Evolutionary conservation across 805 yeast genomes (phyloP), one percentile per base, ranked within the genome.

Genomic region (Suhomyces vadensis): DNA sequence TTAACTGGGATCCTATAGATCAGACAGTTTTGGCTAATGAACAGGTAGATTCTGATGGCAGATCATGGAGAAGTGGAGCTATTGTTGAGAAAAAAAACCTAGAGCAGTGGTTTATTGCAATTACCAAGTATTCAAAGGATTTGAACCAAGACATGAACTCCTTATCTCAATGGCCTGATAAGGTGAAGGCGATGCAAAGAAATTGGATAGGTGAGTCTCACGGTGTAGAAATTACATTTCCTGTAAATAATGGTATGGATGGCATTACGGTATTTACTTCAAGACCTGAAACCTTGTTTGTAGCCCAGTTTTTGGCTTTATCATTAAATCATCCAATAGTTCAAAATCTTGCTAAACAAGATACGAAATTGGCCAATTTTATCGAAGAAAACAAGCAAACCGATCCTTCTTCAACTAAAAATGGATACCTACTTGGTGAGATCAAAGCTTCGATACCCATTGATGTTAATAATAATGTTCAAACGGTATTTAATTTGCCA

Each of bases 1-100:
- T 94, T 47, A 94, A 94, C 59, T 94, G 99, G 99, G 99, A 94
- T 64, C 99, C 99, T 0, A 79, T 94, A 0, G 99, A 94, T 56
- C 79, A 85, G 51, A 94, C 99, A 0, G 99, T 94, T 1, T 71
- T 94, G 47, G 99, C 99, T 2, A 94, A 72, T 60, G 99, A 94
- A 65, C 99, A 94, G 64, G 97, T 94, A 2, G 99, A 94, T 62
- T 63, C 83, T 1, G 78, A 87, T 36, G 99, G 99, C 0, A 73
- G 82, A 43, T 89, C 97, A 0, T 94, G 99, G 99, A 78, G 99
- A 63, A 89, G 97, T 2, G 99, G 99, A 4, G 99, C 98, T 0
- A 47, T 83, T 11, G 99, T 92, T 0, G 97, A 94, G 62, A 89
- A 88, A 64, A 76, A 74, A 48, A 66, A 79, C 41, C 70, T 94